Conservation (phyloP, 495 filamentous ascomycete species). For the Penicillium egyptiacum region DNA sequence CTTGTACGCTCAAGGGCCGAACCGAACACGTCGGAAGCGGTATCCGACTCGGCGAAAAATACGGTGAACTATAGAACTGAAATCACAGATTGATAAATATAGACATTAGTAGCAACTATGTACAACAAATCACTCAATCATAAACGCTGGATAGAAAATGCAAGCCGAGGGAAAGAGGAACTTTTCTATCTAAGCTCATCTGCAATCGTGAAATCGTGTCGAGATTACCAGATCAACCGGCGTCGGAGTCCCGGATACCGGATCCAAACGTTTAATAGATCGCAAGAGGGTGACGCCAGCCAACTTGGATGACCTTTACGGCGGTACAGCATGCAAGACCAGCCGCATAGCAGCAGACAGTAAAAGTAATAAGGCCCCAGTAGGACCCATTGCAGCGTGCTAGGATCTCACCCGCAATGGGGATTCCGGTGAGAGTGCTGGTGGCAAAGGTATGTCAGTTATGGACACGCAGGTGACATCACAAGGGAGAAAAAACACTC, state of each 20-base stretch:
- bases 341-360: slow-evolving; percentile 60
- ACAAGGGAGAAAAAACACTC: slow-evolving; percentile 13
- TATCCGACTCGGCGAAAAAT: not conserved
- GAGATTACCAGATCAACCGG: not conserved
- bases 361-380: slow-evolving; percentile 67
- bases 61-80: not conserved
- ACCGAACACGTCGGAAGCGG: not conserved
- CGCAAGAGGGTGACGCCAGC: slow-evolving; percentile 56
- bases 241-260: not conserved
- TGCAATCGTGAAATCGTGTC: slow-evolving; percentile 20
- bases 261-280: slow-evolving; percentile 30
- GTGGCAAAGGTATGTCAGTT: slow-evolving; percentile 24
- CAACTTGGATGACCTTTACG: slow-evolving; percentile 65
- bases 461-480: slow-evolving; percentile 16
- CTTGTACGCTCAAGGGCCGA: not conserved
- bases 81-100: not conserved
- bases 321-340: slow-evolving; percentile 60
- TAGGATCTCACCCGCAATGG: slow-evolving; percentile 78
- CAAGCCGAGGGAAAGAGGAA: not conserved
- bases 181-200: slow-evolving; percentile 9
- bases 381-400: slow-evolving; percentile 54
- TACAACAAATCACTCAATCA: not conserved
- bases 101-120: slow-evolving; percentile 11
- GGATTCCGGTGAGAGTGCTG: slow-evolving; percentile 75
- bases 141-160: not conserved